Conservation (phyloP, 176 grass and related monocot species). For the Aegilops longissima region DNA sequence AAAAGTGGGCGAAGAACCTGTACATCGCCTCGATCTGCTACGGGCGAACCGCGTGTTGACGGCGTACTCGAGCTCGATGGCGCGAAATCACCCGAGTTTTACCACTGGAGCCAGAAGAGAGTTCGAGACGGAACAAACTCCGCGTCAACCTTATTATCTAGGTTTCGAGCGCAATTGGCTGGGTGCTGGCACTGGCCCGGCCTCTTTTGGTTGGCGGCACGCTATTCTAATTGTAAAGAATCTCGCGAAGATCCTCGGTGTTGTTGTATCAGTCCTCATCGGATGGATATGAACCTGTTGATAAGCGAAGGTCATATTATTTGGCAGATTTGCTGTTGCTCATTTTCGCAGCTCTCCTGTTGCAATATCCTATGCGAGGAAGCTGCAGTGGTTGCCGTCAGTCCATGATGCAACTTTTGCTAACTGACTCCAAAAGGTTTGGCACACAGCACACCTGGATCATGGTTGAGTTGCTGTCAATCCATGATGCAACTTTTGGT, state of each 20-base stretch:
- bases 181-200: not conserved
- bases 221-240: conserved; percentile 34
- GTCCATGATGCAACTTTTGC: not conserved
- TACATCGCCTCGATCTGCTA: conserved; percentile 74
- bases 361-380: not conserved
- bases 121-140: not conserved
- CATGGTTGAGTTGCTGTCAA: too few species aligned
- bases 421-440: not conserved
- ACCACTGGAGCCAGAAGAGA: conserved; percentile 18
- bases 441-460: too few species aligned
- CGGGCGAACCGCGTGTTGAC: conserved; percentile 65
- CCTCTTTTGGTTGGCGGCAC: conserved; percentile 3
- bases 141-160: not conserved
- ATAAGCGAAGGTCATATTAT: conserved; percentile 7
- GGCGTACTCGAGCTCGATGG: not conserved
- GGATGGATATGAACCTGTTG: not conserved
- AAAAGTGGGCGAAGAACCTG: conserved; percentile 80
- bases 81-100: not conserved
- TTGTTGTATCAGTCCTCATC: conserved; percentile 2
- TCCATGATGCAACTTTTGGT: too few species aligned
- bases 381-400: not conserved
- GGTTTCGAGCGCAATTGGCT: not conserved
- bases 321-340: not conserved
- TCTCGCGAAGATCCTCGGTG: not conserved
- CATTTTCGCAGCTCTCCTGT: not conserved